Evolutionary conservation across 331 rosid species (phyloP).

Genomic region (Quercus lobata): DNA sequence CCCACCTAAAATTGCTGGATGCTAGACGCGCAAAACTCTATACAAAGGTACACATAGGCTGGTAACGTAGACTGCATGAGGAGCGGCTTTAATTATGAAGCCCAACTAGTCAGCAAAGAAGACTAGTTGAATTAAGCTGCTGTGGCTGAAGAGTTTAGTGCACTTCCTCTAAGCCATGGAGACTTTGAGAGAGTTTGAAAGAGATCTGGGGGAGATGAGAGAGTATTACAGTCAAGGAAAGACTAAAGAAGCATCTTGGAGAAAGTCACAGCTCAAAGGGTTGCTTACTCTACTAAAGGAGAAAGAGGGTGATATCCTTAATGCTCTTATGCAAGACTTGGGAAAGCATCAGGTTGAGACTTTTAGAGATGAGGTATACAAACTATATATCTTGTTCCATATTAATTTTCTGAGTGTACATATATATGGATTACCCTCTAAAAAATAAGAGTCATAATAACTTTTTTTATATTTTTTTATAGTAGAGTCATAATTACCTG

Average conservation of each 20-base stretch:
- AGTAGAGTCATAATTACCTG: too few relatives aligned
- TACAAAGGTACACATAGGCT: too few relatives aligned
- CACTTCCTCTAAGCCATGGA: constrained; percentile 14
- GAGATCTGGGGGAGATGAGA: constrained; percentile 32
- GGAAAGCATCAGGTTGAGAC: constrained; percentile 71
- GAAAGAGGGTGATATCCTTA: constrained; percentile 40
- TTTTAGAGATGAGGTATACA: constrained; percentile 64
- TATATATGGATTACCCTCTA: too few relatives aligned
- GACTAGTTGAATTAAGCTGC: background rate
- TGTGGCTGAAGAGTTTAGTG: background rate
- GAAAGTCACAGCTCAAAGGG: constrained; percentile 58
- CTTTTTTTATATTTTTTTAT: too few relatives aligned
- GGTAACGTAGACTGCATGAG: too few relatives aligned
- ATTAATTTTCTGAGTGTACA: too few relatives aligned
- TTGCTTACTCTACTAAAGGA: constrained; percentile 37
- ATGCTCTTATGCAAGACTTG: constrained; percentile 53
- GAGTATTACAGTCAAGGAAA: constrained; percentile 42
- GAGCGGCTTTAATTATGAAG: too few relatives aligned
- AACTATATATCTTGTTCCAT: too few relatives aligned
- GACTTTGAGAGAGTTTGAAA: constrained; percentile 15
- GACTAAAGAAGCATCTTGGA: constrained; percentile 68
- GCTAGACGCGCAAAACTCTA: too few relatives aligned
- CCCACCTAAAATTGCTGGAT: too few relatives aligned
- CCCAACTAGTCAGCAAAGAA: background rate
- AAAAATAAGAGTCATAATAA: too few relatives aligned